These are phyloP conservation scores for Geosiphon pyriformis DNA, from an alignment of 192 early-diverging fungal genomes.

Conservation along the genomic window DNA sequence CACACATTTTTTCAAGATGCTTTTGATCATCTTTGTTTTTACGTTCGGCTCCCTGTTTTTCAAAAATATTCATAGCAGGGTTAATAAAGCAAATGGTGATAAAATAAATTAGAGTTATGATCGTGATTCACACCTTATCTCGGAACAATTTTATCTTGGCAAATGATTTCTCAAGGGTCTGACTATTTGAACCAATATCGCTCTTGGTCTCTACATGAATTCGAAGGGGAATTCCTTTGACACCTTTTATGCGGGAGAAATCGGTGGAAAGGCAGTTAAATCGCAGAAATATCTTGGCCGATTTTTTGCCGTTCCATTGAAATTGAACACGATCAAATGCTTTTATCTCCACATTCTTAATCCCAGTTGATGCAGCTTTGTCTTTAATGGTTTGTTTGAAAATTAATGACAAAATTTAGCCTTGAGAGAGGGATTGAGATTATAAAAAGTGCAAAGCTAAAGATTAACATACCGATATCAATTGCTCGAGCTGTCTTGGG, in stretches of 20 bases:
- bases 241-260: slow-evolving; percentile 76
- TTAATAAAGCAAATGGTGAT: neutral
- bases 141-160: slow-evolving; percentile 65
- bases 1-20: slow-evolving; percentile 63
- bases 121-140: slow-evolving; percentile 50
- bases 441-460: neutral
- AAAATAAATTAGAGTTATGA: neutral
- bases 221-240: slow-evolving; percentile 70
- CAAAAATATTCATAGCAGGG: neutral
- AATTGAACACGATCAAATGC: slow-evolving; percentile 66
- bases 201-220: slow-evolving; percentile 39
- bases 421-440: too few species aligned
- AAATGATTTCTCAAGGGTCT: slow-evolving; percentile 48
- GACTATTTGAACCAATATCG: slow-evolving; percentile 22
- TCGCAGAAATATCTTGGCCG: slow-evolving; percentile 58
- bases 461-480: slow-evolving; percentile 47
- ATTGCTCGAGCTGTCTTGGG: slow-evolving; percentile 53
- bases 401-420: too few species aligned
- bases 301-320: slow-evolving; percentile 61
- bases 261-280: slow-evolving; percentile 77
- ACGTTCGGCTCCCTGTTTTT: slow-evolving; percentile 58
- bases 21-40: slow-evolving; percentile 75
- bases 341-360: slow-evolving; percentile 47
- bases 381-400: slow-evolving; percentile 24
- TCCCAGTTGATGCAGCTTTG: slow-evolving; percentile 50